Evolutionary conservation across 1,284 basidiomycete genomes (phyloP), one percentile per base, ranked within the genome.

Genomic region (Cryptococcus hybrid): DNA sequence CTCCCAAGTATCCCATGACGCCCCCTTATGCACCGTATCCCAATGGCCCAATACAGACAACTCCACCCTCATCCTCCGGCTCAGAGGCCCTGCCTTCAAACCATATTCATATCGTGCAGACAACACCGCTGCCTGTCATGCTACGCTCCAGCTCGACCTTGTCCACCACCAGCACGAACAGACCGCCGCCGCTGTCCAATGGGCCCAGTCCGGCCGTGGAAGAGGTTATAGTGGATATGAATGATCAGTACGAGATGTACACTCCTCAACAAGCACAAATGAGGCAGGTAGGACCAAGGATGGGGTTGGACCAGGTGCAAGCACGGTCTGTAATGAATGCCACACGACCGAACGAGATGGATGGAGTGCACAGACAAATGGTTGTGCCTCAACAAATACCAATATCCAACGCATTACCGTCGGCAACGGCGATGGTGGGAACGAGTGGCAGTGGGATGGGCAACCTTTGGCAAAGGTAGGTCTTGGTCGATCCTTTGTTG

Each of bases 61-160:
- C 44, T 30, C 24, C 47, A 36, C 3, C 36, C 18, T 38, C 50
- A 13, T 51, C 57, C 7, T 44, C 37, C 9, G 54, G 50, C 13
- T 44, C 39, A 8, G 42, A 51, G 7, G 4, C 42, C 4, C 36
- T 60, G 30, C 58, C 58, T 7, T 42, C 54, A 8, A 55, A 57
- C 44, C 44, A 57, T 48, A 61, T 61, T 15, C 54, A 60, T 34
- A 53, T 62, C 43, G 44, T 62, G 34, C 54, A 48, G 37, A 47
- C 59, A n/a, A 57, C 48, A 7, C 40, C 52, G 24, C 11, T 13
- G 36, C 38, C 13, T 7, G 47, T 13, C 6, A 51, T 54, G 58
- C n/a, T 53, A 34, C 51, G 55, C 4, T 50, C 59, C 8, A 46
- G 46, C 44, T 60, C 59, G 9, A 55, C 52, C 18, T 47, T 56